Evolutionary conservation across 2,329 filamentous ascomycete species (phyloP), one percentile per base, ranked within the genome.

Genomic region (Cladosporium oxysporum): DNA sequence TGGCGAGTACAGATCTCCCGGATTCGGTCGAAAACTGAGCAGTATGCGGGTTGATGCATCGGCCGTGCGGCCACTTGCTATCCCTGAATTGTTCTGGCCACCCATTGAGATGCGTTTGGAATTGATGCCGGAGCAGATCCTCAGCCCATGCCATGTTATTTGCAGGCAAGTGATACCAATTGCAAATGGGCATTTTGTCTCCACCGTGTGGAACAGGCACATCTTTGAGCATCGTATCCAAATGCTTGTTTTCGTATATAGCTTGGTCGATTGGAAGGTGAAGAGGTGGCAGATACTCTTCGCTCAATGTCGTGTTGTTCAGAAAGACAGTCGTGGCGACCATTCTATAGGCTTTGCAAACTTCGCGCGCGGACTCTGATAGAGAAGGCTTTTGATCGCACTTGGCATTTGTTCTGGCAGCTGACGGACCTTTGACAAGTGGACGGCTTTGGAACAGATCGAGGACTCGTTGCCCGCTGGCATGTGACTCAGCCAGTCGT

Each of bases 21-120:
- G 85, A 69, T 88, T 85, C 52, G 83, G 84, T 68, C 89, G 88
- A 5, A 84, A 87, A 67, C 84, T 83, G 70, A 87, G 85, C 2
- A 89, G 73, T 0, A 85, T 85, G 71, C 88, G 89, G 76, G 88
- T 89, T 1, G 83, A 84, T 71, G 88, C 85, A 2, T 88, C 83
- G 72, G 89, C 87, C 23, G 82, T 82, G n/a, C 83, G 83, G 0
- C 86, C 86, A 49, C 85, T 84, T 33, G n/a, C 57, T 58, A 23
- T 58, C 33, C 14, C 57, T 23, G 57, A 58, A 5, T 7, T 41
- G 57, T 11, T 58, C 57, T 28, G 57, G 41, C 57, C 57, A 58
- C 7, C 44, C n/a, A 7, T 33, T 28, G 5, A 33, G 57, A 21
- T 58, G 31, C 73, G 89, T 87, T 31, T 89, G 84, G 69, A 89